These are phyloP conservation scores for Nectriaceae sp. DNA, from an alignment of 2,329 filamentous ascomycete species.

Conservation along the genomic window DNA sequence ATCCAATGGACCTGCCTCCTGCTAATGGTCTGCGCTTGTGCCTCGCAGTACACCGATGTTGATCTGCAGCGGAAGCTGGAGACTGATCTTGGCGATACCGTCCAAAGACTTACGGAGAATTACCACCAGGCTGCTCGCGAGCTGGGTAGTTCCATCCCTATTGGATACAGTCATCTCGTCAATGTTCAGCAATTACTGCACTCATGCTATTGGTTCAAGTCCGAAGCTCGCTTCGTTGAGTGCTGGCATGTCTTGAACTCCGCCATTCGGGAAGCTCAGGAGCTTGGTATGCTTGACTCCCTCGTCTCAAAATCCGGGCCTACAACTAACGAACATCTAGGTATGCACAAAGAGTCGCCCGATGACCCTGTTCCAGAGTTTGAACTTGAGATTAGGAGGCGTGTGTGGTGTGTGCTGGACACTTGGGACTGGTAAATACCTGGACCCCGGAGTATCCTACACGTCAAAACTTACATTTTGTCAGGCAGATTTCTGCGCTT, in stretches of 20 bases:
- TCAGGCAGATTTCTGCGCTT: constrained; percentile 39
- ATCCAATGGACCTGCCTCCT: constrained; percentile 42
- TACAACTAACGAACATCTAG: constrained; percentile 19
- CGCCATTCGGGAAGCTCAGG: constrained; percentile 39
- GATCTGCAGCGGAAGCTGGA: constrained; percentile 34
- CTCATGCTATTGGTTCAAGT: constrained; percentile 41
- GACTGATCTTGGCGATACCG: constrained; percentile 30
- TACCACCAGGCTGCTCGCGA: constrained; percentile 37
- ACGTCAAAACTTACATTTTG: background rate
- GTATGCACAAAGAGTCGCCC: constrained; percentile 33
- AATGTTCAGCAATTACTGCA: constrained; percentile 39
- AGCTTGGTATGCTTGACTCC: constrained; percentile 29
- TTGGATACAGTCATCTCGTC: constrained; percentile 34
- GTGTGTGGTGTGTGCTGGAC: constrained; percentile 39
- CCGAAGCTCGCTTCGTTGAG: constrained; percentile 38
- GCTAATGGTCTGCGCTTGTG: constrained; percentile 40
- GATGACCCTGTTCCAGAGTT: constrained; percentile 31
- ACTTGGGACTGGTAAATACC: constrained; percentile 40
- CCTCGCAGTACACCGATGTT: constrained; percentile 34
- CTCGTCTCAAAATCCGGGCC: background rate
- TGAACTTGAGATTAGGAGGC: constrained; percentile 37
- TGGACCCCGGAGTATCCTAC: too few species aligned
- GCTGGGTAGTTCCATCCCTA: constrained; percentile 34
- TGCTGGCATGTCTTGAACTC: constrained; percentile 39
- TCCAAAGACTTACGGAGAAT: constrained; percentile 31